A percentile compares a stretch with the other conserved stretches of the same genome.
Evolutionary conservation across 768 basidiomycete genomes (phyloP).

Genomic region (Suillus tomentosus): DNA sequence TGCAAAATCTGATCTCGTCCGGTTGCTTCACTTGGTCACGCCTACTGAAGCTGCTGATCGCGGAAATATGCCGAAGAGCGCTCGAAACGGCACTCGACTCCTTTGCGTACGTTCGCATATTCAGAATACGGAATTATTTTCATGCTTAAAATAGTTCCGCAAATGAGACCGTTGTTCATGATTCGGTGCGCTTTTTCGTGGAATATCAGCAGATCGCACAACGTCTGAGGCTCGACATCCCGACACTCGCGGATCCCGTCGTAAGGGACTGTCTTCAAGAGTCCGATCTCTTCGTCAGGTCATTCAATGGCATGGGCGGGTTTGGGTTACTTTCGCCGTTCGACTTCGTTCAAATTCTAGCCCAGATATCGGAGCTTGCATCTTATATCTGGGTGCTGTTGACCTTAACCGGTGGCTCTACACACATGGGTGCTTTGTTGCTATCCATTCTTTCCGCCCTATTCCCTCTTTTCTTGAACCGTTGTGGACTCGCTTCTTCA

Average conservation of each 20-base stretch:
- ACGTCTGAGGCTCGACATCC: conserved; percentile 74
- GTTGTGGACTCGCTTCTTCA: conserved; percentile 44
- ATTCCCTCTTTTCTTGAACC: conserved; percentile 60
- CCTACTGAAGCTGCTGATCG: conserved; percentile 55
- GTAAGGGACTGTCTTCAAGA: conserved; percentile 82
- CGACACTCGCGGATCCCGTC: conserved; percentile 72
- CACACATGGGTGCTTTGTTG: conserved; percentile 57
- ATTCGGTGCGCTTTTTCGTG: conserved; percentile 70
- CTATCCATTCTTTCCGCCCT: conserved; percentile 63
- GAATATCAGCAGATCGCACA: conserved; percentile 81
- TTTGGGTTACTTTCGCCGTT: conserved; percentile 82
- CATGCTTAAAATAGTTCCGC: conserved; percentile 46
- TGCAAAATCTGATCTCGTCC: conserved; percentile 70
- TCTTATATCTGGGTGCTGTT: conserved; percentile 72
- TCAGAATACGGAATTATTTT: conserved; percentile 12
- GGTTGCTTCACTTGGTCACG: conserved; percentile 72
- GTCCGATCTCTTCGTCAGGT: conserved; percentile 82
- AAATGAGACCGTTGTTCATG: conserved; percentile 74
- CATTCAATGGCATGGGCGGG: conserved; percentile 70
- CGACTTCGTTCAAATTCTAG: conserved; percentile 74
- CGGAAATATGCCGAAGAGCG: conserved; percentile 65
- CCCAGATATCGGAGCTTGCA: conserved; percentile 67
- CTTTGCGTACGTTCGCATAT: conserved; percentile 60
- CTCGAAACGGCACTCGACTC: conserved; percentile 68
- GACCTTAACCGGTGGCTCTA: conserved; percentile 56